Base-by-base conservation (phyloP, 2,329 filamentous ascomycete species). In the Paramyrothecium roridum region DNA sequence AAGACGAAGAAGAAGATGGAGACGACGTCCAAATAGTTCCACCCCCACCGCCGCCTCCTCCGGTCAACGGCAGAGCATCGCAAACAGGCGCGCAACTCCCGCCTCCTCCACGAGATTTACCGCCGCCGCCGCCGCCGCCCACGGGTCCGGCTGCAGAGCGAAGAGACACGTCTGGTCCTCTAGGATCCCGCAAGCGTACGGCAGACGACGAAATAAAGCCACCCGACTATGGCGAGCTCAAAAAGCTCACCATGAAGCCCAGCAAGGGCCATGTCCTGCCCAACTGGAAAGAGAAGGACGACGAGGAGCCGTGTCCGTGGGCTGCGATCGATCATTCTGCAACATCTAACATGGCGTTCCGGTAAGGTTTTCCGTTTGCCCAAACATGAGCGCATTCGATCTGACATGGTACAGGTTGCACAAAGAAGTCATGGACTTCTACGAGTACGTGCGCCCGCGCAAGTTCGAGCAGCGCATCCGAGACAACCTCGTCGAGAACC, bases 361-460 rank as follows among this genome's bases (percentile, higher is more conserved):
- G 86, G 86, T 86, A 73, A 73, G 79, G 68, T 52, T 21, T 8
- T 12, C 30, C 20, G 22, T 11, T 6, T 22, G 13, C n/a, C 19
- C 22, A 7, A 30, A 10, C 17, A 8, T 30, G 48, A 16, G 21
- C 13, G 22, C 11, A 23, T 30, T 48, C 6, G 6, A 30, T 30
- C 12, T 48, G 46, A 48, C 48, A 16, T 30, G 23, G 17, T 10
- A 30, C 17, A 92, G 90, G 71, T 76, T 99, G 23, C 92, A 98
- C 71, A 91, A 92, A 65, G 95, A 99, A 71, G 87, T 98, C 47
- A 76, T 89, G 30, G 90, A 96, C 64, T 98, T 97, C 68, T 96
- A 93, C 69, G 80, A 93, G 37, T 96, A 88, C 69, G 88, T 96
- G 33, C 85, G 82, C 59, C 95, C 95, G 3, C 82, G 84, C 48